Percentiles rank a stretch among this genome's conserved stretches.
Conservation (phyloP, 2,329 filamentous ascomycete genomes). For the Myriosclerotinia scirpicola region DNA sequence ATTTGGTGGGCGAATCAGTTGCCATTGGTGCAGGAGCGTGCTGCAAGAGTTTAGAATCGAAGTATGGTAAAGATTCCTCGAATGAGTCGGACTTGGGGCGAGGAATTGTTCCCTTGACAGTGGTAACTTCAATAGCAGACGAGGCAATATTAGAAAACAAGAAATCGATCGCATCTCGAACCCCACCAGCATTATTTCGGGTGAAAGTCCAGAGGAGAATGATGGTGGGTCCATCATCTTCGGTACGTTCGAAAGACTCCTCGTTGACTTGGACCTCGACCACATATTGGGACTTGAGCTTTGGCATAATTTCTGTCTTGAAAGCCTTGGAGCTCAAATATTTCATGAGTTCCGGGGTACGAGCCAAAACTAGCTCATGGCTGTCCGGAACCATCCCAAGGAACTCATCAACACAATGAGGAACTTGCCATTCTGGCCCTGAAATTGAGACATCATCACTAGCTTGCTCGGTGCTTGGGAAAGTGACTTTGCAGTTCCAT, state of each 20-base stretch:
- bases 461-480: constrained; percentile 94
- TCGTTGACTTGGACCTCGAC: constrained; percentile 78
- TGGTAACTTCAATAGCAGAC: constrained; percentile 81
- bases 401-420: constrained; percentile 93
- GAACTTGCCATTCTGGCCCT: constrained; percentile 96
- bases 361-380: constrained; percentile 84
- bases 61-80: constrained; percentile 94
- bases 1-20: constrained; percentile 86
- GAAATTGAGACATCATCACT: constrained; percentile 96
- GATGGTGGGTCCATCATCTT: constrained; percentile 57
- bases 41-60: constrained; percentile 94
- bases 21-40: constrained; percentile 78
- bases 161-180: constrained; percentile 95
- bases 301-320: constrained; percentile 73
- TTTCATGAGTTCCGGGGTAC: constrained; percentile 71
- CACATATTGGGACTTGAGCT: constrained; percentile 88
- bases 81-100: constrained; percentile 99
- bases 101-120: constrained; percentile 91
- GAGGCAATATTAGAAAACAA: constrained; percentile 82
- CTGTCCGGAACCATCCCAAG: constrained; percentile 97
- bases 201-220: constrained; percentile 80
- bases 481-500: constrained; percentile 99
- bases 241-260: constrained; percentile 57
- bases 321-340: constrained; percentile 84
- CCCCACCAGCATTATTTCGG: constrained; percentile 91